phyloP scores from a whole-genome alignment of 768 basidiomycete genomes.

The Leucocoprinus leucothites region DNA sequence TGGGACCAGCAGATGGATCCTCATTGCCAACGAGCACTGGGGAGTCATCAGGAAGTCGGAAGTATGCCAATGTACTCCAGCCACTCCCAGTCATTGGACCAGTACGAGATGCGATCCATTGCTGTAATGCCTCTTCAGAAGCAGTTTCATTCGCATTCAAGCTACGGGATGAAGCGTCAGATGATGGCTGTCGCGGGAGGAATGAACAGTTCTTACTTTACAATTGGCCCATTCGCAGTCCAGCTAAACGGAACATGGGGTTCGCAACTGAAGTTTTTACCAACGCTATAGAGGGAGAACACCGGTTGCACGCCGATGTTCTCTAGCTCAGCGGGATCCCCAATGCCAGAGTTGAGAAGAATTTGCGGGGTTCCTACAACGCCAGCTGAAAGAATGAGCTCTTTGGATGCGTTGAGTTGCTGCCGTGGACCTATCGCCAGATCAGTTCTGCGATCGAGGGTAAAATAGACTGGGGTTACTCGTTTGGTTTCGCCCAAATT shows the following conservation, averaged over 20 bases:
- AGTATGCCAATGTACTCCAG: neutral
- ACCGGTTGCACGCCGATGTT: constrained; percentile 15
- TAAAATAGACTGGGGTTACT: neutral
- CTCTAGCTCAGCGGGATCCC: constrained; percentile 17
- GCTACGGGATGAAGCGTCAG: neutral
- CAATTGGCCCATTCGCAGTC: neutral
- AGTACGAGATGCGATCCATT: constrained; percentile 13
- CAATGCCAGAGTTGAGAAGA: constrained; percentile 25
- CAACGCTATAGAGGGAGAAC: constrained; percentile 22
- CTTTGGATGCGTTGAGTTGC: constrained; percentile 38
- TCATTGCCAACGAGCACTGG: neutral
- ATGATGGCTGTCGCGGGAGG: too few relatives aligned
- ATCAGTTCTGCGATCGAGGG: neutral
- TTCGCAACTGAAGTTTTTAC: constrained; percentile 19
- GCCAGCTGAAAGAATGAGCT: constrained; percentile 40
- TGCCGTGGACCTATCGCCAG: neutral
- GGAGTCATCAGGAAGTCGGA: constrained; percentile 8
- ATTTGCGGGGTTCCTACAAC: constrained; percentile 21
- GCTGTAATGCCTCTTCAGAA: neutral
- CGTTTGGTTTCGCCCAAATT: neutral
- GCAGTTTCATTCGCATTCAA: neutral
- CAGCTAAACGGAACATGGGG: neutral
- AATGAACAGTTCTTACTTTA: neutral
- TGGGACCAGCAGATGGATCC: constrained; percentile 13
- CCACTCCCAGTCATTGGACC: constrained; percentile 10